Evolutionary conservation across 2,329 filamentous ascomycete species (phyloP).

Genomic region (Fusarium nelsonii): DNA sequence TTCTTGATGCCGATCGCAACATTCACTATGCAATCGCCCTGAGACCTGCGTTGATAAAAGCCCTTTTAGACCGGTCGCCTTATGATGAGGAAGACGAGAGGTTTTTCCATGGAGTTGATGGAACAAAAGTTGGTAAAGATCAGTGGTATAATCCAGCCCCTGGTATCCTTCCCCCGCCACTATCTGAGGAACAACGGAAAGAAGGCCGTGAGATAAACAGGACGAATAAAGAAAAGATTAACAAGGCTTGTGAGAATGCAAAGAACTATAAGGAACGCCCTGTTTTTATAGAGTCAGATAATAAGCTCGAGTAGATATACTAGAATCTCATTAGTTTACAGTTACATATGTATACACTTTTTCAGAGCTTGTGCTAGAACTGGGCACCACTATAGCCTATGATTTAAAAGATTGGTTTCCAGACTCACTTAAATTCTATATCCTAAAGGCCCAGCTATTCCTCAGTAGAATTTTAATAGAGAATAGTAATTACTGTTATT

Average conservation of each 20-base stretch:
- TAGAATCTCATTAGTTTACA: neutral
- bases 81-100: neutral
- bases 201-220: neutral
- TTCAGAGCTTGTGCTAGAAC: too few relatives aligned
- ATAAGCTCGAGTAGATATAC: neutral
- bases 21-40: neutral
- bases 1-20: constrained; percentile 7
- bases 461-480: too few relatives aligned
- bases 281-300: constrained; percentile 1
- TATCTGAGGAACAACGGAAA: neutral
- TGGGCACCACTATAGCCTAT: too few relatives aligned
- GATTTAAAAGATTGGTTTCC: too few relatives aligned
- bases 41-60: neutral
- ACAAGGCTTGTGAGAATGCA: rapidly evolving
- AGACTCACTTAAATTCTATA: too few relatives aligned
- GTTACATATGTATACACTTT: too few relatives aligned
- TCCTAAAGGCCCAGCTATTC: too few relatives aligned
- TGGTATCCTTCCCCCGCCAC: neutral
- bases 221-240: neutral
- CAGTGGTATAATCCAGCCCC: neutral
- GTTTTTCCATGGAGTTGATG: neutral
- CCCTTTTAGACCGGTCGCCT: neutral
- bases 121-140: neutral
- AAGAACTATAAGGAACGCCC: neutral
- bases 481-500: too few relatives aligned